Evolutionary conservation across 192 early-diverging fungal genomes (phyloP), one percentile per base, ranked within the genome.

Genomic region (Dissophora ornata): DNA sequence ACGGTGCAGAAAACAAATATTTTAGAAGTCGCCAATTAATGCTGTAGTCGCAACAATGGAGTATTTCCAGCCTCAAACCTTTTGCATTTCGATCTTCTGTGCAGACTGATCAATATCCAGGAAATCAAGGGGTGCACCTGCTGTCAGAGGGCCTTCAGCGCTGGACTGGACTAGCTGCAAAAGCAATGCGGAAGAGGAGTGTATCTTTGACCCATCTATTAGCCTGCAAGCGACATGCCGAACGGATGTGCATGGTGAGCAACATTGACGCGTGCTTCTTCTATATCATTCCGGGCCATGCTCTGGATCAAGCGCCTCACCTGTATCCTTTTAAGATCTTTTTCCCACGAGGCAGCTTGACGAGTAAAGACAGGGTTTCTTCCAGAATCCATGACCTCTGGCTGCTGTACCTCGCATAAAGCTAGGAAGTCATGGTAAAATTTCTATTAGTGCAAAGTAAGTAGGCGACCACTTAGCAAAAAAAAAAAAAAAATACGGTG

Each of bases 341-440:
- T 64, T 88, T 88, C 19, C 70, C 80, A 2, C 84, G 82, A 6
- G 90, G 86, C n/a, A 94, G 68, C 54, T 89, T 90, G 49, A 90
- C 86, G 12, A 95, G 61, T 25, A 89, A 88, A 0, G 87, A 87
- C 16, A 94, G 81, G n/a, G 95, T 90, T 57, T 97, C 96, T 55
- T 95, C 96, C 24, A 97, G 67, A 26, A 97, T 93, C 86, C 93
- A 93, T 21, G 68, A 71, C 25, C 94, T 84, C 55, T 96, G 94
- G 10, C 57, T 68, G 0, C 81, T 58, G 42, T 89, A 68, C 45
- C 81, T 84, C 10, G 83, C 67, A 69, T 90, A 94, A 9, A 74
- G 12, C 59, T 71, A 57, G 0, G 10, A 24, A 8, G 45, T 5
- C 15, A 48, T 21, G 4, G 2, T 18, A 50, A 18, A 21, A 32